Base-by-base conservation (phyloP, 2,329 filamentous ascomycete species). In the Exophiala phaeomuriformis region DNA sequence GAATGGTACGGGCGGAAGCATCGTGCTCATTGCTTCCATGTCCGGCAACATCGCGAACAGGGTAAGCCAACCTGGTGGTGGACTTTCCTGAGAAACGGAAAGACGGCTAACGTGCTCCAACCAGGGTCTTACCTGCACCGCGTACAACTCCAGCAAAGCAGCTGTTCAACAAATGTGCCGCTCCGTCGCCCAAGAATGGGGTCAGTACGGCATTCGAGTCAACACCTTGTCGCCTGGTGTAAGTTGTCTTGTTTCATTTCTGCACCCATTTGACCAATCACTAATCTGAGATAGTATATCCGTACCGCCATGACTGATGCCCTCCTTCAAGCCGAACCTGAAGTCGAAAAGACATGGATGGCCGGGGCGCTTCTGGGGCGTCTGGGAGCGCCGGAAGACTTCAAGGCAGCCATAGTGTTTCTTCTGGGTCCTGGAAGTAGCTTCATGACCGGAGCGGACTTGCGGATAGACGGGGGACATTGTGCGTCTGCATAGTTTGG, bases 21-120 rank as follows among this genome's bases (percentile, higher is more conserved):
- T 84, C 57, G 78, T 75, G 5, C 69, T 84, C 66, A 83, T 84
- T 63, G 81, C 79, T n/a, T 80, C 76, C 61, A 84, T 84, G 81
- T 79, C 76, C 59, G 81, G 78, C 3, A 77, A 74, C 3, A 69
- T 83, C 54, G 81, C 78, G 47, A 84, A 83, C 66, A 71, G 66
- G 57, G 51, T 54, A 41, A 30, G 43, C 63, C 19, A 76, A 73
- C 0, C 78, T 80, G 0, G 88, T 51, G 8, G 27, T 36, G 6
- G 37, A 46, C 42, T 12, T 33, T 2, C 9, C 10, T 39, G 36
- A n/a, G 36, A 8, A 4, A 4, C 9, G 10, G 10, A 8, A 7
- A 4, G 10, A 8, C 10, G n/a, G 12, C 39, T 41, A 27, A 41
- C 39, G n/a, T 28, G 3, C 19, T 3, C 3, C 28, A 27, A 45